These are phyloP conservation scores for Aspergillus hiratsukae DNA, from an alignment of 2,329 filamentous ascomycete genomes.

Conservation along the genomic window DNA sequence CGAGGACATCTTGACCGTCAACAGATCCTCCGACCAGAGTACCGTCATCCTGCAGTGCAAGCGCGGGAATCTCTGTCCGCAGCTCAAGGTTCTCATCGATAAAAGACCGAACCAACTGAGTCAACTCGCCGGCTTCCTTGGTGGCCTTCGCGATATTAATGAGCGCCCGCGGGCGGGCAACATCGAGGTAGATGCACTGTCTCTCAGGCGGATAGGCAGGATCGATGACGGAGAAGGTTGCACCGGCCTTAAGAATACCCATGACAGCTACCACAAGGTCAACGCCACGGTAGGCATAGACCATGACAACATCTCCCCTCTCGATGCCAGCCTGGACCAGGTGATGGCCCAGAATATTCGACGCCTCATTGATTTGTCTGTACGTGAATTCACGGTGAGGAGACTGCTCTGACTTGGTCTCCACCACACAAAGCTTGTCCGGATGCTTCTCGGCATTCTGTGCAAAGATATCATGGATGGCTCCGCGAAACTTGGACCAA, in stretches of 20 bases:
- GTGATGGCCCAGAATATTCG: conserved; percentile 75
- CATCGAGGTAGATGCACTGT: conserved; percentile 78
- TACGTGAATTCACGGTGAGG: conserved; percentile 72
- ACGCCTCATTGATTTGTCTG: conserved; percentile 77
- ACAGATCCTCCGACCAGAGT: conserved; percentile 63
- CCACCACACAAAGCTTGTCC: conserved; percentile 63
- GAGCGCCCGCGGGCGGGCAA: conserved; percentile 68
- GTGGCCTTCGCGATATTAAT: conserved; percentile 70
- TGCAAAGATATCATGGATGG: conserved; percentile 43
- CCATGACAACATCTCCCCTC: conserved; percentile 87
- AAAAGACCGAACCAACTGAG: conserved; percentile 59
- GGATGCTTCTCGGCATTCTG: conserved; percentile 60
- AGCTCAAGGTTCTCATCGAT: conserved; percentile 69
- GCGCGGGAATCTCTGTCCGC: conserved; percentile 68
- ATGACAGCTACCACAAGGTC: conserved; percentile 75
- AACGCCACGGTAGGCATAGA: conserved; percentile 78
- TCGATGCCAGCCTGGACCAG: conserved; percentile 68
- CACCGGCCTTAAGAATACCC: conserved; percentile 63
- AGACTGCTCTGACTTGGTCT: conserved; percentile 51
- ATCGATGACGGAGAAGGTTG: conserved; percentile 63
- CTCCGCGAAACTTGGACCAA: conserved; percentile 44
- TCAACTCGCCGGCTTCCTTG: conserved; percentile 61
- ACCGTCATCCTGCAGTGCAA: conserved; percentile 69
- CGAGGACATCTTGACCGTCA: conserved; percentile 65
- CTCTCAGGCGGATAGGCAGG: conserved; percentile 76